These are phyloP conservation scores for Lupinus albus DNA, from an alignment of 306 rosid genomes.

Conservation along the genomic window DNA sequence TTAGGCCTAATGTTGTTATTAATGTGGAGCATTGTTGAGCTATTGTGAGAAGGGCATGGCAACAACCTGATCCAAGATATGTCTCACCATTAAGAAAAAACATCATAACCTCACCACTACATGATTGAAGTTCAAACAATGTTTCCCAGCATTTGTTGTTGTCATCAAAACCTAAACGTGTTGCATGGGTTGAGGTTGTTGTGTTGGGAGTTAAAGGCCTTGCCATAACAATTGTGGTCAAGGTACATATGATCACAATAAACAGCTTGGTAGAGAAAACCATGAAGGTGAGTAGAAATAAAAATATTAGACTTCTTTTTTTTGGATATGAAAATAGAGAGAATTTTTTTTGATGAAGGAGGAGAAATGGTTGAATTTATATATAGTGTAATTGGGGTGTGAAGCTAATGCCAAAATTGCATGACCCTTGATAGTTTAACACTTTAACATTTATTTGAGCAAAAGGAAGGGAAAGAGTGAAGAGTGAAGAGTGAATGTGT, in stretches of 20 bases:
- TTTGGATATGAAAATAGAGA: too few species aligned
- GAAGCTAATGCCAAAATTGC: too few species aligned
- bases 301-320: too few species aligned
- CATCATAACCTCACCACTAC: constrained; percentile 22
- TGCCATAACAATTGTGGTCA: not conserved
- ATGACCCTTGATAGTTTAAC: too few species aligned
- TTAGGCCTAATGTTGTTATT: constrained; percentile 48
- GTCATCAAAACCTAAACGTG: constrained; percentile 5
- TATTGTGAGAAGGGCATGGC: constrained; percentile 37
- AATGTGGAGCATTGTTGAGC: constrained; percentile 46
- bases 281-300: not conserved
- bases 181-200: not conserved
- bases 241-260: not conserved
- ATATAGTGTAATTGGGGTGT: too few species aligned
- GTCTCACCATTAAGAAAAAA: constrained; percentile 33
- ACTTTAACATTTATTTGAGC: too few species aligned
- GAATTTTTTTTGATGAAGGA: too few species aligned
- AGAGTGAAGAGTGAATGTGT: too few species aligned
- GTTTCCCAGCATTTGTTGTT: constrained; percentile 36
- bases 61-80: constrained; percentile 43
- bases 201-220: not conserved
- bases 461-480: too few species aligned
- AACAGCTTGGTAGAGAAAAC: constrained; percentile 29
- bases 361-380: too few species aligned
- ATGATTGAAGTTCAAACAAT: constrained; percentile 28